These are phyloP conservation scores for Ambrosia artemisiifolia DNA, from an alignment of 129 eudicot species.

Conservation along the genomic window DNA sequence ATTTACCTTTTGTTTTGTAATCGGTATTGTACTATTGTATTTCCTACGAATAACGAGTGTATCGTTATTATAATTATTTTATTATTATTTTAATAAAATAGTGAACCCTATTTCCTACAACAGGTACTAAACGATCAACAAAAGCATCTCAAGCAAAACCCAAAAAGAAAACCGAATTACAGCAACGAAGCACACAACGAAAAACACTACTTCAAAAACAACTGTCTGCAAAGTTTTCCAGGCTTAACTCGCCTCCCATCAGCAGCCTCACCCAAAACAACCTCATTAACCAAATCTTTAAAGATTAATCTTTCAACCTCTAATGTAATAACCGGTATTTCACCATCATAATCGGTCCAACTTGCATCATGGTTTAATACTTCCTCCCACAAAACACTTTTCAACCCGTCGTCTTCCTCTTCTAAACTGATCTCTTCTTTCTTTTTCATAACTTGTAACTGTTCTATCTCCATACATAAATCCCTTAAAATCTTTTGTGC, in stretches of 20 bases:
- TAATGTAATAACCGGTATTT: constrained; percentile 58
- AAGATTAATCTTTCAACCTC: constrained; percentile 80
- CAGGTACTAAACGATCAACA: too few relatives aligned
- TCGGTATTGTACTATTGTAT: too few relatives aligned
- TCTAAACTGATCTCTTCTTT: constrained; percentile 36
- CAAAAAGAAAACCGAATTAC: too few relatives aligned
- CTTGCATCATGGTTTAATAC: constrained; percentile 52
- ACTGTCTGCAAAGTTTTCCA: constrained; percentile 50
- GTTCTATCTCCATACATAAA: constrained; percentile 65
- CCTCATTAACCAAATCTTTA: constrained; percentile 77
- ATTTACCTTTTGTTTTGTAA: too few relatives aligned
- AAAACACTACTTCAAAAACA: constrained; percentile 46
- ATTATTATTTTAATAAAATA: too few relatives aligned
- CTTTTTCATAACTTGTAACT: constrained; percentile 39
- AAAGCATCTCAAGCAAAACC: too few relatives aligned
- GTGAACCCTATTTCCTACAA: too few relatives aligned
- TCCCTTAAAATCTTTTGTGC: constrained; percentile 76
- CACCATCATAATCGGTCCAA: constrained; percentile 60
- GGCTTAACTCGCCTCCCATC: constrained; percentile 47
- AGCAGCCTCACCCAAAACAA: constrained; percentile 60
- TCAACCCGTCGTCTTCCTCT: constrained; percentile 62
- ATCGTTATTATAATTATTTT: too few relatives aligned
- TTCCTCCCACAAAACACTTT: constrained; percentile 59
- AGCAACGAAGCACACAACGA: background rate
- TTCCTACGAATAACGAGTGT: too few relatives aligned